Evolutionary conservation across 192 early-diverging fungal species (phyloP).

Genomic region (Coemansia sp.): DNA sequence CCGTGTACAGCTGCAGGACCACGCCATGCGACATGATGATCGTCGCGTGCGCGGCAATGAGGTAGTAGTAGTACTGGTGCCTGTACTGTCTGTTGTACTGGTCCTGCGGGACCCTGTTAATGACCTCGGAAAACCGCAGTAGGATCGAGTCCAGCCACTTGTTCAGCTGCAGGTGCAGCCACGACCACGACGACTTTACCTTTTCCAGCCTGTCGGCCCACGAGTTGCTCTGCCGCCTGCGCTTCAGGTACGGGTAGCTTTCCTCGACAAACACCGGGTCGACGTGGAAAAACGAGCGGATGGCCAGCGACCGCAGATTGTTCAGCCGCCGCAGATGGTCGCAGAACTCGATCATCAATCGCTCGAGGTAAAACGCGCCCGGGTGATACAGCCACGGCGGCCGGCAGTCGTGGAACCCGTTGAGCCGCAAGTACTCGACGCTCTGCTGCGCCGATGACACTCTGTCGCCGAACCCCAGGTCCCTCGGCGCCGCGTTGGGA

Average conservation of each 20-base stretch:
- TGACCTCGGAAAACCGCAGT: constrained; percentile 45
- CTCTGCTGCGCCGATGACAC: constrained; percentile 33
- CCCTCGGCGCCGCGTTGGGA: constrained; percentile 5
- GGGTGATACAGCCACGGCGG: constrained; percentile 49
- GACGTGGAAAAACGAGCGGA: constrained; percentile 46
- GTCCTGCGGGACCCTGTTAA: constrained; percentile 41
- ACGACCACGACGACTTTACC: constrained; percentile 51
- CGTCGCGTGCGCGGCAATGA: constrained; percentile 50
- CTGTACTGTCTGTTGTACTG: constrained; percentile 49
- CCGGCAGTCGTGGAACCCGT: constrained; percentile 48
- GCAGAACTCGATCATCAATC: constrained; percentile 54
- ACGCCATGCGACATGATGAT: constrained; percentile 54
- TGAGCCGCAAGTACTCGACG: constrained; percentile 33
- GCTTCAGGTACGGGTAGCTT: constrained; percentile 41
- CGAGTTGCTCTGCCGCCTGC: constrained; percentile 22
- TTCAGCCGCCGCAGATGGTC: constrained; percentile 50
- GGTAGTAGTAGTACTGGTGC: constrained; percentile 54
- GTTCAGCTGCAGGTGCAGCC: constrained; percentile 54
- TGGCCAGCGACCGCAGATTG: constrained; percentile 44
- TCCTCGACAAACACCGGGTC: constrained; percentile 48
- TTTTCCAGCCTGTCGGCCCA: constrained; percentile 46
- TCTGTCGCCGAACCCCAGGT: constrained; percentile 47
- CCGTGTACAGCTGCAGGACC: constrained; percentile 43
- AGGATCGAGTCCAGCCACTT: constrained; percentile 53
- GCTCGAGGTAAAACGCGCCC: constrained; percentile 50